Evolutionary conservation across 345 rosid species (phyloP), one percentile per base, ranked within the genome.

Genomic region (Aurinia saxatilis): DNA sequence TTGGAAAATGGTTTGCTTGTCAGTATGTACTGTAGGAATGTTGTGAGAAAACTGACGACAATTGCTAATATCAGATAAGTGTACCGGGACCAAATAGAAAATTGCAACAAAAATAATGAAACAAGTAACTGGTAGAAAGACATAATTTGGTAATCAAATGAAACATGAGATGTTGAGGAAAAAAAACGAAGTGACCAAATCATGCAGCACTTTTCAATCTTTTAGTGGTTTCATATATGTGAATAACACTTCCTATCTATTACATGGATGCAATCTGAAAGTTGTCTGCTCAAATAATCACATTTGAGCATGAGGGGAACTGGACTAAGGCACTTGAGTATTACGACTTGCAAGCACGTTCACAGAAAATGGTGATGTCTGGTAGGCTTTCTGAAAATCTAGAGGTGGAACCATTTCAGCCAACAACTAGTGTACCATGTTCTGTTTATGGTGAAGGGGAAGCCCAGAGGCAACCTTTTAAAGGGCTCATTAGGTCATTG

Each of bases 241-340:
- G 50, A 66, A 31, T 66, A 46, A 65, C 57, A 49, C 16, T 67
- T 56, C 37, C 29, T 62, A 15, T 27, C 38, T 80, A 65, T 57
- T 68, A 60, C 61, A 50, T 65, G 70, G 37, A 50, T 77, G 66
- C 42, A 45, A 51, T 36, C 29, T 40, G 38, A 63, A 50, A 92
- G 98, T 73, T 89, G 84, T 70, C 82, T 51, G 86, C 96, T 67
- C 98, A 92, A 85, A 82, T 85, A 67, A 81, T 85, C 58, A 88
- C 93, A 71, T 87, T 78, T 74, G 98, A 92, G 88, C 96, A 89
- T 49, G 96, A 89, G 79, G 96, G 96, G 60, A 83, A 89, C 62
- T 92, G 98, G 98, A 82, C 78, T 66, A 87, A 85, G 78, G 98
- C 93, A 47, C 96, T 92, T 47, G 98, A 92, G 68, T 89, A 83